Conservation (phyloP, 805 yeast species). For the Diddensiella caesifluorescens region DNA sequence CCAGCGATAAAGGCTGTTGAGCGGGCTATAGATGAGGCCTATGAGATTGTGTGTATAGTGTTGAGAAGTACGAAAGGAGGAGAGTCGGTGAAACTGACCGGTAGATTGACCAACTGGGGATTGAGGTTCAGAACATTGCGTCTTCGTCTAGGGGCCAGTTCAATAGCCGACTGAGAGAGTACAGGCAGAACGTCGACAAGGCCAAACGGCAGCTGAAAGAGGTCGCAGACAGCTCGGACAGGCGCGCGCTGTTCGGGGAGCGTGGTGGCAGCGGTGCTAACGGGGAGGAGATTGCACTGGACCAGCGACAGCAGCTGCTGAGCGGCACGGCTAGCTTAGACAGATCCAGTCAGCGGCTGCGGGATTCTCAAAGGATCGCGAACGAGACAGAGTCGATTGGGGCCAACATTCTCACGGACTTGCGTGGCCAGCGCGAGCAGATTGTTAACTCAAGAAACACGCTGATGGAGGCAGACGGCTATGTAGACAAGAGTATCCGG, state of each 20-base stretch:
- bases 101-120: constrained; percentile 72
- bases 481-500: constrained; percentile 82
- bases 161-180: constrained; percentile 72
- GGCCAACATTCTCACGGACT: constrained; percentile 79
- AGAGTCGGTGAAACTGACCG: constrained; percentile 2
- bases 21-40: constrained; percentile 68
- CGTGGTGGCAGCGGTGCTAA: constrained; percentile 32
- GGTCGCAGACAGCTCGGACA: constrained; percentile 63
- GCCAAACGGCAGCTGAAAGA: constrained; percentile 47
- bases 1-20: constrained; percentile 56
- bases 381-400: constrained; percentile 90
- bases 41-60: constrained; percentile 47
- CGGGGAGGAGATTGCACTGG: constrained; percentile 38
- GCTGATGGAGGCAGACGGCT: constrained; percentile 81
- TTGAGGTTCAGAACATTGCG: constrained; percentile 83
- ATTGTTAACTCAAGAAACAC: constrained; percentile 80
- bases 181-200: constrained; percentile 52
- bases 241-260: constrained; percentile 67
- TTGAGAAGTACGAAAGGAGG: neutral
- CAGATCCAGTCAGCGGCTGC: constrained; percentile 72
- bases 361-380: constrained; percentile 86
- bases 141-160: constrained; percentile 62
- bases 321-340: constrained; percentile 76
- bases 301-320: constrained; percentile 78
- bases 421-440: constrained; percentile 92